A percentile compares a stretch with the other conserved stretches of the same genome.
phyloP scores from a whole-genome alignment of 805 yeast genomes.

The Cyberlindnera bimundalis region DNA sequence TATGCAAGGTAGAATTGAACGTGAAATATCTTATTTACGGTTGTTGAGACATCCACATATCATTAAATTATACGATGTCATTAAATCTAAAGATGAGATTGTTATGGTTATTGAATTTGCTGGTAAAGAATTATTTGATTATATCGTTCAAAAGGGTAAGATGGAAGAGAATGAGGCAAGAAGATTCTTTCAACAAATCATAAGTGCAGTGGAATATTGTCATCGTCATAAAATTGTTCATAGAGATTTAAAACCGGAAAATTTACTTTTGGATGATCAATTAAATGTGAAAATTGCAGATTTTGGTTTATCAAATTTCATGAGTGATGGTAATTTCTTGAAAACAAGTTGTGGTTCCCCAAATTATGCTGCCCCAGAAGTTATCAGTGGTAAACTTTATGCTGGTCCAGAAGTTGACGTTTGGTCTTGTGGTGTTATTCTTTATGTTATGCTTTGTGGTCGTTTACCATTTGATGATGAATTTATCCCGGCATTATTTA shows the following conservation, averaged over 20 bases:
- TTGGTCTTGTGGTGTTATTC: constrained; percentile 95
- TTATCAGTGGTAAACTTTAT: constrained; percentile 86
- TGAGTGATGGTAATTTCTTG: constrained; percentile 96
- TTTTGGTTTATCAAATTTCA: constrained; percentile 89
- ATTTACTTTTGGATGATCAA: constrained; percentile 81
- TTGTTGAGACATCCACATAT: constrained; percentile 93
- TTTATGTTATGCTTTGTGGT: constrained; percentile 95
- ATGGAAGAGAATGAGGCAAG: constrained; percentile 92
- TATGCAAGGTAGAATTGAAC: constrained; percentile 95
- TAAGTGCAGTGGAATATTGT: constrained; percentile 94
- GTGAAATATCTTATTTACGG: constrained; percentile 88
- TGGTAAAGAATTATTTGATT: constrained; percentile 93
- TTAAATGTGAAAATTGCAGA: constrained; percentile 94
- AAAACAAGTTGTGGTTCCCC: constrained; percentile 97
- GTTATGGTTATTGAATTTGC: constrained; percentile 97
- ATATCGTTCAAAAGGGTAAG: constrained; percentile 89
- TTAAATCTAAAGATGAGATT: constrained; percentile 91
- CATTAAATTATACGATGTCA: constrained; percentile 91
- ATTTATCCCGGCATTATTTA: constrained; percentile 89
- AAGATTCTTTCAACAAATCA: constrained; percentile 92
- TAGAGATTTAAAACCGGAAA: constrained; percentile 95
- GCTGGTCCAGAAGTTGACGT: constrained; percentile 99
- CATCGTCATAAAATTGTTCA: constrained; percentile 96
- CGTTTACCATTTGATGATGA: constrained; percentile 96
- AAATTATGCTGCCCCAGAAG: constrained; percentile 97